A percentile compares a stretch with the other conserved stretches of the same genome.
phyloP scores from a whole-genome alignment of 2,329 filamentous ascomycete genomes.

The Fusarium armeniacum region DNA sequence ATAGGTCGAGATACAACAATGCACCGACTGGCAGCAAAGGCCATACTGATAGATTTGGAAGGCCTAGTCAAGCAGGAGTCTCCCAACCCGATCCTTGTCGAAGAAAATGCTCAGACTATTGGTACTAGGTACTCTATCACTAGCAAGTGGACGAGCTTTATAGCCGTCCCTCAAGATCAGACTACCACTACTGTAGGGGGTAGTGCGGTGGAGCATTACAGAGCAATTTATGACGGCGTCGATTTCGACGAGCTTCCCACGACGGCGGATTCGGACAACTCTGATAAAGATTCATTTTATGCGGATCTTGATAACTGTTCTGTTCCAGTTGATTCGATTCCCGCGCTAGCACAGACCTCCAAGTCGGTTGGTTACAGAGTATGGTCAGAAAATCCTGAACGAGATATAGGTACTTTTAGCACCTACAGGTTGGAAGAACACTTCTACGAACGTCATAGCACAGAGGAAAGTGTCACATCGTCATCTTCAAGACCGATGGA shows the following conservation, averaged over 20 bases:
- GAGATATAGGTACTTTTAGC: too few relatives aligned
- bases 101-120: neutral
- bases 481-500: neutral
- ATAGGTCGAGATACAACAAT: neutral
- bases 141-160: neutral
- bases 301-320: too few relatives aligned
- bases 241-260: neutral
- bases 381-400: too few relatives aligned
- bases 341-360: too few relatives aligned
- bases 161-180: neutral
- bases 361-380: too few relatives aligned
- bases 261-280: neutral
- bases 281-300: too few relatives aligned
- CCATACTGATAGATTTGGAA: neutral
- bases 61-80: neutral
- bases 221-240: neutral
- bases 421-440: too few relatives aligned
- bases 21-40: neutral
- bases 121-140: neutral
- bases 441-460: too few relatives aligned
- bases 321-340: too few relatives aligned
- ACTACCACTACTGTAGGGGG: neutral
- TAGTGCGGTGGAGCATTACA: neutral
- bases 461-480: too few relatives aligned
- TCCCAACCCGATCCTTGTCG: fast-evolving